These are phyloP conservation scores for Corynascus novoguineensis DNA, from an alignment of 495 filamentous ascomycete genomes.

Conservation along the genomic window DNA sequence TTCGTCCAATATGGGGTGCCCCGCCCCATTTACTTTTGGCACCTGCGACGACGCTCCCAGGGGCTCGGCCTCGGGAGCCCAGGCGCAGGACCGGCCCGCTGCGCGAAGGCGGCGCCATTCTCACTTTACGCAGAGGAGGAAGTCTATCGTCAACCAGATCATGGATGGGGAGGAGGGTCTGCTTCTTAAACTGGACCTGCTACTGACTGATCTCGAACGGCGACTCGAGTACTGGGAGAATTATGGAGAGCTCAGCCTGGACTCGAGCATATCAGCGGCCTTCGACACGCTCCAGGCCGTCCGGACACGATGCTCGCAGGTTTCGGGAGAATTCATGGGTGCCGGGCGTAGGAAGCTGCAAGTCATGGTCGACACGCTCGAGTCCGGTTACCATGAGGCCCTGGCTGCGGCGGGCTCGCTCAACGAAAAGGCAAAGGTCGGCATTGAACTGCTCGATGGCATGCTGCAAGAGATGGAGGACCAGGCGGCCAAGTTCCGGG, in stretches of 20 bases:
- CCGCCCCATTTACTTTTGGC: conserved; percentile 31
- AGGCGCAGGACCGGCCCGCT: conserved; percentile 25
- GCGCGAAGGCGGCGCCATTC: conserved; percentile 56
- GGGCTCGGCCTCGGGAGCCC: conserved; percentile 30
- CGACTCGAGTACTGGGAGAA: conserved; percentile 83
- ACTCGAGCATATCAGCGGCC: conserved; percentile 72
- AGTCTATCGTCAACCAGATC: conserved; percentile 61
- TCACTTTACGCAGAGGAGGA: conserved; percentile 51
- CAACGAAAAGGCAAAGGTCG: conserved; percentile 83
- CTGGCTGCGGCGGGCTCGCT: conserved; percentile 78
- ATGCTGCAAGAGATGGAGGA: conserved; percentile 79
- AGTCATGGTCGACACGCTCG: conserved; percentile 90
- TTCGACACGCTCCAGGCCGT: conserved; percentile 84
- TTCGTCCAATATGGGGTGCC: conserved; percentile 30
- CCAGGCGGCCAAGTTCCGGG: conserved; percentile 60
- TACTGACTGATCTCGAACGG: conserved; percentile 80
- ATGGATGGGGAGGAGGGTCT: conserved; percentile 59
- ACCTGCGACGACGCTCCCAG: conserved; percentile 33
- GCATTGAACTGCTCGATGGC: conserved; percentile 77
- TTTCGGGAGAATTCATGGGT: conserved; percentile 86
- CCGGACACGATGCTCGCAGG: conserved; percentile 76
- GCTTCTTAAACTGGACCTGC: conserved; percentile 66
- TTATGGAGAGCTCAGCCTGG: conserved; percentile 77
- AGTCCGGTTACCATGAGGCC: conserved; percentile 83
- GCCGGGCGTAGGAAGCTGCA: conserved; percentile 77